phyloP scores from a whole-genome alignment of 2,329 filamentous ascomycete genomes.

The Rhynchosporium graminicola region DNA sequence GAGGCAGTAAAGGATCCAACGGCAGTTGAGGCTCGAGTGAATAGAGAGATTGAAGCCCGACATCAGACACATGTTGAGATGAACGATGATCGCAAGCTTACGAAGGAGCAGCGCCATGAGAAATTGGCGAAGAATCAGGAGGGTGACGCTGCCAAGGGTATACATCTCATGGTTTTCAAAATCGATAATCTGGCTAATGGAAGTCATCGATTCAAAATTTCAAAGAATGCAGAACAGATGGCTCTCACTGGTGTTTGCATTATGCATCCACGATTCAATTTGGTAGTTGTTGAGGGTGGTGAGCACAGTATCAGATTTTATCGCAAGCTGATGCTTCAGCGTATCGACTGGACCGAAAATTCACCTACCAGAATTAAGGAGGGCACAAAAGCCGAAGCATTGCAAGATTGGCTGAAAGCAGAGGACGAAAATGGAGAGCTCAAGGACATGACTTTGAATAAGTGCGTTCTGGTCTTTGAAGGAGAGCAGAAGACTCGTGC shows the following conservation, averaged over 20 bases:
- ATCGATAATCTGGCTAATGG: slow-evolving; percentile 88
- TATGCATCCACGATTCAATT: slow-evolving; percentile 83
- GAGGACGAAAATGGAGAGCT: slow-evolving; percentile 76
- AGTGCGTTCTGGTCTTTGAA: slow-evolving; percentile 84
- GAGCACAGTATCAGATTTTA: slow-evolving; percentile 79
- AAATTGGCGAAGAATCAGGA: slow-evolving; percentile 83
- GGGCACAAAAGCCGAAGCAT: slow-evolving; percentile 61
- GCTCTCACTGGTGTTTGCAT: slow-evolving; percentile 87
- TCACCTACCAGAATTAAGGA: slow-evolving; percentile 64
- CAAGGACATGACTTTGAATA: slow-evolving; percentile 80
- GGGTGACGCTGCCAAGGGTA: slow-evolving; percentile 82
- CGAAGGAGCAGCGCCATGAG: slow-evolving; percentile 81
- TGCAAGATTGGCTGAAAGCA: slow-evolving; percentile 75
- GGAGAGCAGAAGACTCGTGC: slow-evolving; percentile 78
- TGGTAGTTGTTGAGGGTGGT: slow-evolving; percentile 91
- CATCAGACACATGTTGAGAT: slow-evolving; percentile 72
- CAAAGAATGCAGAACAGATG: slow-evolving; percentile 87
- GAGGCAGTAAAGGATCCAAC: slow-evolving; percentile 90
- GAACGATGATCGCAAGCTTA: slow-evolving; percentile 86
- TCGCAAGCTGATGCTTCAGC: slow-evolving; percentile 89
- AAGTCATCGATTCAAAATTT: slow-evolving; percentile 90
- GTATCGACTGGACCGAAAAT: slow-evolving; percentile 95
- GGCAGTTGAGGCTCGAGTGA: slow-evolving; percentile 91
- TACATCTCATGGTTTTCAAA: slow-evolving; percentile 85
- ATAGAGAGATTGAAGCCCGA: slow-evolving; percentile 87